A percentile compares a stretch with the other conserved stretches of the same genome.
phyloP scores from a whole-genome alignment of 106 monocot genomes.

The Cymbidium sinense region DNA sequence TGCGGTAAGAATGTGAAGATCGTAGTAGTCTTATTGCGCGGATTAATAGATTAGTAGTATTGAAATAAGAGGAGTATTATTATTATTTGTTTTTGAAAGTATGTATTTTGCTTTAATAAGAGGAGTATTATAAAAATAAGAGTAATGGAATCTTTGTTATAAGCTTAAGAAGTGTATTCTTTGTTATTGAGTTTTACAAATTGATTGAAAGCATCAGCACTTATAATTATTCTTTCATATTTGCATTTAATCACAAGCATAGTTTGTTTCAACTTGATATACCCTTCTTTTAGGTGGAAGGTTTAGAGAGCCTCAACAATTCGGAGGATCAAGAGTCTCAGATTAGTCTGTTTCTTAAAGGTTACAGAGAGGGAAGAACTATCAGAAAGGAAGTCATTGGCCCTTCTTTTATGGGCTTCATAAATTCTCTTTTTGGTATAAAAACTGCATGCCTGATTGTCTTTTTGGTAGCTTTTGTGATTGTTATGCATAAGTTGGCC shows the following conservation, averaged over 20 bases:
- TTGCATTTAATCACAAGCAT: not conserved
- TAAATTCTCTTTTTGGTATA: constrained; percentile 57
- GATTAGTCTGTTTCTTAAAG: constrained; percentile 78
- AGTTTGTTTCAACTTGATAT: not conserved
- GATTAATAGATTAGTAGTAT: too few species aligned
- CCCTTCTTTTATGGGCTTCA: constrained; percentile 68
- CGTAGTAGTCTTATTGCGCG: too few species aligned
- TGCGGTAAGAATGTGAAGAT: too few species aligned
- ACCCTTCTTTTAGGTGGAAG: constrained; percentile 49
- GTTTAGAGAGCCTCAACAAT: constrained; percentile 48
- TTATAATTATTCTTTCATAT: too few species aligned
- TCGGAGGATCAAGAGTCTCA: constrained; percentile 54
- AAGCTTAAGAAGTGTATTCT: too few species aligned
- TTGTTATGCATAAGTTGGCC: constrained; percentile 39
- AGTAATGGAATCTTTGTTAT: too few species aligned
- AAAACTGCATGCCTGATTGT: constrained; percentile 64
- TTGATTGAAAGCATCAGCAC: too few species aligned
- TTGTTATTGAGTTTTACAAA: too few species aligned
- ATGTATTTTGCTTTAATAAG: too few species aligned
- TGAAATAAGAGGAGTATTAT: too few species aligned
- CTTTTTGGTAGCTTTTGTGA: constrained; percentile 52
- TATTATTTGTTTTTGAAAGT: not conserved
- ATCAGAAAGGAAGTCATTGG: constrained; percentile 54
- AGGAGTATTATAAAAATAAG: too few species aligned
- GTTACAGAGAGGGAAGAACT: constrained; percentile 76